phyloP scores from a whole-genome alignment of 805 yeast genomes.

The Candida qinlingensis region DNA sequence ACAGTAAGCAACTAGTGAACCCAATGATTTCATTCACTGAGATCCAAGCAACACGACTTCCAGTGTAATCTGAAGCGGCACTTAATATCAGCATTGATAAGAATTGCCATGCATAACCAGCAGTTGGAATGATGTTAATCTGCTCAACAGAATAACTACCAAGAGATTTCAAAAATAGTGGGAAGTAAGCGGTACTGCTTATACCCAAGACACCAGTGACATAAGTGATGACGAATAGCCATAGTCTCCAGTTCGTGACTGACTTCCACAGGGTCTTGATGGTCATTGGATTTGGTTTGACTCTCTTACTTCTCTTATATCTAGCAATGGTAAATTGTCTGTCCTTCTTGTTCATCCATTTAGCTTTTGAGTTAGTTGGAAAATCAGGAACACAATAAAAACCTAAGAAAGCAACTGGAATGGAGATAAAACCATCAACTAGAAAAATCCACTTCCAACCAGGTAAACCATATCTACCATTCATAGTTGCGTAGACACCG shows the following conservation, averaged over 20 bases:
- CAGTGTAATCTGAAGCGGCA: background rate
- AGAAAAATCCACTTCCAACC: slow-evolving; percentile 50
- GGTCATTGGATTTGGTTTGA: slow-evolving; percentile 1
- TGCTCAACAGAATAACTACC: background rate
- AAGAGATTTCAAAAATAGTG: background rate
- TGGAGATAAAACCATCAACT: slow-evolving; percentile 40
- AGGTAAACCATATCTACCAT: slow-evolving; percentile 33
- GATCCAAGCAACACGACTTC: background rate
- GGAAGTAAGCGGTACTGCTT: background rate
- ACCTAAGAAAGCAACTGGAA: slow-evolving; percentile 44
- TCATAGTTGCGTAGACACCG: slow-evolving; percentile 32
- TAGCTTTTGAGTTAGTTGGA: slow-evolving; percentile 1
- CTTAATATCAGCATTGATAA: background rate
- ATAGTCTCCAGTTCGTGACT: background rate
- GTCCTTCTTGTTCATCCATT: slow-evolving; percentile 4
- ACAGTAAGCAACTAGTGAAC: background rate
- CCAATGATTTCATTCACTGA: background rate
- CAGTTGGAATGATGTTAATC: slow-evolving; percentile 3
- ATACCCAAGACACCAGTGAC: background rate
- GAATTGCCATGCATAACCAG: background rate
- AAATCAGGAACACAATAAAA: slow-evolving; percentile 43
- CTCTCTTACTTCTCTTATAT: background rate
- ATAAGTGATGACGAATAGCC: background rate
- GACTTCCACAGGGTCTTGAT: background rate
- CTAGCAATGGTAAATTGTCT: slow-evolving; percentile 5